Percentiles rank a stretch among this genome's conserved stretches.
phyloP scores from a whole-genome alignment of 2,329 filamentous ascomycete species.

The Bertia moriformis region DNA sequence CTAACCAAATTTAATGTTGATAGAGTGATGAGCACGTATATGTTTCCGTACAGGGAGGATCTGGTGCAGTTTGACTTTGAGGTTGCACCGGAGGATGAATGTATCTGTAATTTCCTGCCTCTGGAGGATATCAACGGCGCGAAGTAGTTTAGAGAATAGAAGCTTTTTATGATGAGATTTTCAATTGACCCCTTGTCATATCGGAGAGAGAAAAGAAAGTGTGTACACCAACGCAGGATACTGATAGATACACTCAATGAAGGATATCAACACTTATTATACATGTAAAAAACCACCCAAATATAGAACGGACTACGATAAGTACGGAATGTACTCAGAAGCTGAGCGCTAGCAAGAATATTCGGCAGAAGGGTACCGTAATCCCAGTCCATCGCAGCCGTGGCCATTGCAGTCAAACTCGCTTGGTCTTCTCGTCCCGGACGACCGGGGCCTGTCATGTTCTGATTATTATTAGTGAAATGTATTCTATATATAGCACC shows the following conservation, averaged over 20 bases:
- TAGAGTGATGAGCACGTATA: constrained; percentile 32
- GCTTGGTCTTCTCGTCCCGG: constrained; percentile 27
- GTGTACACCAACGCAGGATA: no score
- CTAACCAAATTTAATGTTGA: neutral
- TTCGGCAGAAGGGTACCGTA: constrained; percentile 18
- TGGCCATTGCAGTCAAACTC: constrained; percentile 24
- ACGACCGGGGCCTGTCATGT: constrained; percentile 28
- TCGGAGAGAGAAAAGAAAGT: no score
- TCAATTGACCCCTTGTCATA: no score
- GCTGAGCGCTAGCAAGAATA: constrained; percentile 11
- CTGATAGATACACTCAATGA: no score
- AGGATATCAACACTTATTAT: no score
- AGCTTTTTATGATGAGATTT: no score
- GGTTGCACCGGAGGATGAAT: constrained; percentile 22
- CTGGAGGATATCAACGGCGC: no score
- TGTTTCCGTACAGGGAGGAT: constrained; percentile 37
- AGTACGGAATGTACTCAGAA: constrained; percentile 2
- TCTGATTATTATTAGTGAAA: constrained; percentile 14
- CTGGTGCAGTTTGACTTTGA: constrained; percentile 39
- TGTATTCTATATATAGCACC: neutral
- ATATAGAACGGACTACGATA: constrained; percentile 1
- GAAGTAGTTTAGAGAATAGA: no score
- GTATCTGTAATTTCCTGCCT: constrained; percentile 3
- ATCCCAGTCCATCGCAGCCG: constrained; percentile 20
- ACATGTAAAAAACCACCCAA: no score